Percentiles rank a stretch among this genome's conserved stretches.
These are phyloP conservation scores for Pleurostoma richardsiae DNA, from an alignment of 2,329 filamentous ascomycete genomes.

Conservation along the genomic window DNA sequence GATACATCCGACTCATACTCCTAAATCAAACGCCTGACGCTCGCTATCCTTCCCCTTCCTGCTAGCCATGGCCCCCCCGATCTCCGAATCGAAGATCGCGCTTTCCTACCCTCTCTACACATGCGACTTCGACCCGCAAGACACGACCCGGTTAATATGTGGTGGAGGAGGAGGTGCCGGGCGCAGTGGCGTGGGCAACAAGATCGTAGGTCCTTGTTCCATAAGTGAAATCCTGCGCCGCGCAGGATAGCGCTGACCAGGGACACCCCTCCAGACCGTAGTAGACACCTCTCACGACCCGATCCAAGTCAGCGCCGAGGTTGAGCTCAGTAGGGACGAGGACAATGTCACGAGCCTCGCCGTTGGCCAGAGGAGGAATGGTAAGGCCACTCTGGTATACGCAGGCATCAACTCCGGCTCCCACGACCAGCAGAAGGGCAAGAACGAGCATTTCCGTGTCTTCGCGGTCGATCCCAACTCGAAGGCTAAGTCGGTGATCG, in stretches of 20 bases:
- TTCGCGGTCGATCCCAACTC: conserved; percentile 52
- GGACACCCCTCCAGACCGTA: conserved; percentile 46
- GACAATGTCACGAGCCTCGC: conserved; percentile 85
- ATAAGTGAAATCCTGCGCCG: not conserved
- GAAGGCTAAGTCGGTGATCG: conserved; percentile 22
- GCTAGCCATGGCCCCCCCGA: conserved; percentile 17
- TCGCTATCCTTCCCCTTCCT: not conserved
- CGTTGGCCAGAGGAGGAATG: conserved; percentile 52
- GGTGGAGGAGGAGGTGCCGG: conserved; percentile 84
- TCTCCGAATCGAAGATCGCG: conserved; percentile 55
- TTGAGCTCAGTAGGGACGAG: conserved; percentile 76
- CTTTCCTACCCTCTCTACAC: conserved; percentile 82
- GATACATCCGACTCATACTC: not conserved
- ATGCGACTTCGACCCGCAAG: conserved; percentile 80
- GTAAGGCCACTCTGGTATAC: conserved; percentile 52
- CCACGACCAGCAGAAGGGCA: conserved; percentile 65
- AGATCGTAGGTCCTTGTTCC: conserved; percentile 57
- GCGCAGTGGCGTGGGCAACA: conserved; percentile 78
- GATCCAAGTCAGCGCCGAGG: conserved; percentile 61
- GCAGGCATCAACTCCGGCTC: conserved; percentile 83
- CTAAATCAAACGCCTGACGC: not conserved
- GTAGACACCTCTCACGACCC: conserved; percentile 66
- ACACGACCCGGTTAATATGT: conserved; percentile 71
- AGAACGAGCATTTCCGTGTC: conserved; percentile 79
- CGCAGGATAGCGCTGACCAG: conserved; percentile 2